phyloP scores from a whole-genome alignment of 257 asterid genomes.

The Verbena officinalis region DNA sequence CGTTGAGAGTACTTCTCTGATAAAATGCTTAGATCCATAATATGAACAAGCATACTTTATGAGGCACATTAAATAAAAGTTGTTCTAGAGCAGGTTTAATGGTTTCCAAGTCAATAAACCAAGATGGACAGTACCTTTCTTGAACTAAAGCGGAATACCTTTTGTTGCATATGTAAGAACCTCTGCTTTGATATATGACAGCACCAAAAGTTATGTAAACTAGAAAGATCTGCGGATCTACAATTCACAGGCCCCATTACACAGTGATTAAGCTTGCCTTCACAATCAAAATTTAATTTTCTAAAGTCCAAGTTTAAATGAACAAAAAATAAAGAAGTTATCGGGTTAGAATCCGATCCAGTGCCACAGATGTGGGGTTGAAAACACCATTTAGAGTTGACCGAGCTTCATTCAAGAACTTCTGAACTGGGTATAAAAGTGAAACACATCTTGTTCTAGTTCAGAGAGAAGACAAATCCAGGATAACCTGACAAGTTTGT shows the following conservation, averaged over 20 bases:
- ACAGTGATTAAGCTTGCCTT: not conserved
- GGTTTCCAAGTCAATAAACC: not conserved
- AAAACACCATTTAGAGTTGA: conserved; percentile 5
- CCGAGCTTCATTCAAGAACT: not conserved
- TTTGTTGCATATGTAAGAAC: not conserved
- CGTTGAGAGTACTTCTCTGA: not conserved
- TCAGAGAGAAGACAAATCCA: not conserved
- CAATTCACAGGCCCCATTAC: not conserved
- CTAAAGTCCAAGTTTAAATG: not conserved
- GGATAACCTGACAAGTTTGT: not conserved
- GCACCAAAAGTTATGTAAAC: not conserved
- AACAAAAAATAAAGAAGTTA: not conserved
- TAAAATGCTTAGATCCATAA: too few species aligned
- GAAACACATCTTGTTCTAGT: not conserved
- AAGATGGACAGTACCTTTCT: not conserved
- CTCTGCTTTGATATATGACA: not conserved
- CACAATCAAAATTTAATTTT: not conserved
- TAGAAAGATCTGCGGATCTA: not conserved
- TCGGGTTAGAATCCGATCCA: not conserved
- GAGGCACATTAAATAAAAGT: not conserved
- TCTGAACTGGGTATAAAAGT: not conserved
- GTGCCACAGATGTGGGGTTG: not conserved
- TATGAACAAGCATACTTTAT: not conserved
- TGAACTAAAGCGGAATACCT: not conserved
- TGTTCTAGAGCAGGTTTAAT: not conserved